phyloP scores from a whole-genome alignment of 257 asterid species.

The Echium plantagineum region DNA sequence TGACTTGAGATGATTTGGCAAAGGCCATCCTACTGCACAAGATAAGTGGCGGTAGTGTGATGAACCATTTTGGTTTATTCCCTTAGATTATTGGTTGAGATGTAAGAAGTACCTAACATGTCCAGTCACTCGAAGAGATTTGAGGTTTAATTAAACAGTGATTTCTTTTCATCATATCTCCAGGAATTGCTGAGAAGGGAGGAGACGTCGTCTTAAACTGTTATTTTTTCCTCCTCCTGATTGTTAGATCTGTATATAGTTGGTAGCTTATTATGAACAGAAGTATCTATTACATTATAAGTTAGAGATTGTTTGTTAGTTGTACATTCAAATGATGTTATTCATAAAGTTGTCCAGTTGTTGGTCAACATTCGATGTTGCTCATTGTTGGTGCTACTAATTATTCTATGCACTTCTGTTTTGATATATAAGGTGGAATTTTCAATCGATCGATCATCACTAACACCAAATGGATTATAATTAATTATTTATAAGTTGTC shows the following conservation, averaged over 20 bases:
- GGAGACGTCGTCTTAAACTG: constrained; percentile 41
- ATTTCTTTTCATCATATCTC: constrained; percentile 3
- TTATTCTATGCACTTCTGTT: constrained; percentile 7
- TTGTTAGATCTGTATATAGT: constrained; percentile 29
- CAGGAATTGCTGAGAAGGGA: constrained; percentile 82
- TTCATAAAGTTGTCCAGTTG: constrained; percentile 14
- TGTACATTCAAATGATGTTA: constrained; percentile 34
- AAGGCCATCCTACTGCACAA: too few relatives aligned
- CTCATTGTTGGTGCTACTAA: neutral
- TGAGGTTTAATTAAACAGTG: neutral
- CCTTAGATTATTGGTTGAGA: too few relatives aligned
- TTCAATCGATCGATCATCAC: too few relatives aligned
- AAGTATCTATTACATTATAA: constrained; percentile 18
- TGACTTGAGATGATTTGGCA: too few relatives aligned
- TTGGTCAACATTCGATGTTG: constrained; percentile 8
- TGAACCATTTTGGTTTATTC: too few relatives aligned
- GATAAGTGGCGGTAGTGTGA: too few relatives aligned
- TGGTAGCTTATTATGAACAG: constrained; percentile 14
- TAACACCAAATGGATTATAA: too few relatives aligned
- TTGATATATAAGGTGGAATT: constrained; percentile 1
- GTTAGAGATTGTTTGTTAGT: constrained; percentile 22
- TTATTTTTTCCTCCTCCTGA: constrained; percentile 1
- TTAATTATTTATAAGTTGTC: too few relatives aligned
- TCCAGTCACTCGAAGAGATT: neutral
- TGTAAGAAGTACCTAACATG: too few relatives aligned